Conservation (phyloP, 1,284 basidiomycete species). For the Agroathelia rolfsii region DNA sequence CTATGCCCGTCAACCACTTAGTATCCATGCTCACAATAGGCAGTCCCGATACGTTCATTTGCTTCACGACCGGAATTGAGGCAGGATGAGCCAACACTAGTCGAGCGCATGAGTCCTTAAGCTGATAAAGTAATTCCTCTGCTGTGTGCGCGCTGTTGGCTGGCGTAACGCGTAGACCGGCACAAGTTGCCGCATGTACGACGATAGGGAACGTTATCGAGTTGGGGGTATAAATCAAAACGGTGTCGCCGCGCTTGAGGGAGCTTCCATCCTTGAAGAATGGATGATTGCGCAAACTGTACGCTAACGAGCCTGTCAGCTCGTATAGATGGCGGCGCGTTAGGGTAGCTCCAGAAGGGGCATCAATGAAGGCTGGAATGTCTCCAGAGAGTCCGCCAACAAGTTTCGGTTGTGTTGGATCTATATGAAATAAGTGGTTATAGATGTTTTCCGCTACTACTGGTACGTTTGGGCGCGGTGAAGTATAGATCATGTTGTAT, state of each 20-base stretch:
- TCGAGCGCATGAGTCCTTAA: slow-evolving; percentile 41
- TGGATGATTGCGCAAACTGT: slow-evolving; percentile 37
- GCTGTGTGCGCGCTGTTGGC: slow-evolving; percentile 37
- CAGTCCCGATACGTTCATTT: too few species aligned
- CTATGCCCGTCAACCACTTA: slow-evolving; percentile 29
- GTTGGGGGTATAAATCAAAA: slow-evolving; percentile 53
- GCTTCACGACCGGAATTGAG: slow-evolving; percentile 32
- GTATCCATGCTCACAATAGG: slow-evolving; percentile 33
- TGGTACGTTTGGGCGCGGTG: slow-evolving; percentile 17
- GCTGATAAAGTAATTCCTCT: slow-evolving; percentile 38
- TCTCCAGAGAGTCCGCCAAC: slow-evolving; percentile 33
- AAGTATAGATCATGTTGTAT: slow-evolving; percentile 23
- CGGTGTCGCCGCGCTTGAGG: slow-evolving; percentile 29
- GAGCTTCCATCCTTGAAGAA: slow-evolving; percentile 19
- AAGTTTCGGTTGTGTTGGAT: slow-evolving; percentile 17
- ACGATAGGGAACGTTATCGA: slow-evolving; percentile 54
- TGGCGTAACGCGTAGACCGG: slow-evolving; percentile 39
- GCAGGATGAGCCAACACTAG: slow-evolving; percentile 45
- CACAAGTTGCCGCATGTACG: slow-evolving; percentile 44
- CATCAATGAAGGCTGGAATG: slow-evolving; percentile 58
- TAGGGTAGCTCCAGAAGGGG: slow-evolving; percentile 42
- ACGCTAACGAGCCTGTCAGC: too few species aligned
- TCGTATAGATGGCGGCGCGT: slow-evolving; percentile 43
- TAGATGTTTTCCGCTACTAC: slow-evolving; percentile 36
- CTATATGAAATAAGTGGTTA: slow-evolving; percentile 35